phyloP scores from a whole-genome alignment of 805 yeast species.

The Monosporozyma yasuniensis region DNA sequence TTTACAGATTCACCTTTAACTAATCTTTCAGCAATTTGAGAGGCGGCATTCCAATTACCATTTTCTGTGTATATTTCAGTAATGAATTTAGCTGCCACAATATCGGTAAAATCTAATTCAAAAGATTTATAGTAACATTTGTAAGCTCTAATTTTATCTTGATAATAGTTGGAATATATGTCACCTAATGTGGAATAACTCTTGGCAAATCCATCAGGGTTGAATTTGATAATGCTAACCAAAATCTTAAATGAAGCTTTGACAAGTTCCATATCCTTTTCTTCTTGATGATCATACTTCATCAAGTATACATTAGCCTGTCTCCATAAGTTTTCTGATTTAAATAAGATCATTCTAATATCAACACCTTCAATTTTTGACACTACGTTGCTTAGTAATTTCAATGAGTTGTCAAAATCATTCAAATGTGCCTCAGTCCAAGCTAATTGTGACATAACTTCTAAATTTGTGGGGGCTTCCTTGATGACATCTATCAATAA shows the following conservation, averaged over 20 bases:
- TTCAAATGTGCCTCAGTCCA: slow-evolving; percentile 67
- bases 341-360: slow-evolving; percentile 41
- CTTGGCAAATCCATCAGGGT: slow-evolving; percentile 58
- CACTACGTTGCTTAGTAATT: slow-evolving; percentile 20
- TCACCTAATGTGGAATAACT: slow-evolving; percentile 76
- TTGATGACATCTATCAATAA: slow-evolving; percentile 44
- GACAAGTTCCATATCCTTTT: slow-evolving; percentile 18
- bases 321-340: slow-evolving; percentile 63
- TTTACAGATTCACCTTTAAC: slow-evolving; percentile 55
- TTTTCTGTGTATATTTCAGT: slow-evolving; percentile 58
- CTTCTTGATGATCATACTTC: slow-evolving; percentile 19
- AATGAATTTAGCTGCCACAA: slow-evolving; percentile 62
- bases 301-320: slow-evolving; percentile 55
- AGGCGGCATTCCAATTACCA: slow-evolving; percentile 80
- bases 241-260: slow-evolving; percentile 49
- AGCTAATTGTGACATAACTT: slow-evolving; percentile 59
- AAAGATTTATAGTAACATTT: slow-evolving; percentile 86
- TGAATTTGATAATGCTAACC: slow-evolving; percentile 52
- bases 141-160: slow-evolving; percentile 60
- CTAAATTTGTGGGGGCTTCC: slow-evolving; percentile 42
- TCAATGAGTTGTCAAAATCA: slow-evolving; percentile 39
- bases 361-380: slow-evolving; percentile 41
- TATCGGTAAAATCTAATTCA: slow-evolving; percentile 72
- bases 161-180: slow-evolving; percentile 50
- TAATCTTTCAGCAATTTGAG: slow-evolving; percentile 57